Evolutionary conservation across 2,329 filamentous ascomycete species (phyloP), one percentile per base, ranked within the genome.

Genomic region (Moelleriella libera): DNA sequence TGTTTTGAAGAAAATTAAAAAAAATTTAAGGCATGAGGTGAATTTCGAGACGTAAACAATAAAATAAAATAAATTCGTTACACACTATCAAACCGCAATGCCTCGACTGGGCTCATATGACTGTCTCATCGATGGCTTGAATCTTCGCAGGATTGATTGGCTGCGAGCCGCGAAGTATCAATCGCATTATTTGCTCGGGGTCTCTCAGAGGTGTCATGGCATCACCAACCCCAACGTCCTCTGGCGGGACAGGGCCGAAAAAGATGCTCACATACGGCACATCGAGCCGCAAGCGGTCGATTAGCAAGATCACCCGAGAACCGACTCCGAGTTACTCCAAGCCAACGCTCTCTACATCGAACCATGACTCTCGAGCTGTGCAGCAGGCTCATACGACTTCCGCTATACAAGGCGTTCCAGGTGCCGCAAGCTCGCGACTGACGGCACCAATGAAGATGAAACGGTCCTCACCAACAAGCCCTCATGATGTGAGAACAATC

Each of bases 251-350:
- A 30, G 37, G 43, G 31, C 41, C 41, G 32, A 43, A 48, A 43
- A 48, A 12, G 28, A 21, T 43, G 11, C 37, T 34, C 11, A 46
- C 46, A 32, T 50, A 50, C 28, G 29, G 46, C 34, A 34, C 28
- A 3, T 42, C 46, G 32, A 45, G 43, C 10, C 49, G 46, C 30
- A 50, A 46, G 30, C 34, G 46, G 12, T 30, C 46, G 41, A 41
- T 44, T 2, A 42, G 21, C 29, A 41, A 30, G 9, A 37, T 14
- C 6, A 32, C 43, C 5, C 30, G 34, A 30, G 37, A 42, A 43
- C 11, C 32, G 10, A 34, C 45, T 7, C 21, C 34, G 32, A n/a
- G 30, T 11, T 12, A 7, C 6, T 41, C 40, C n/a, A 41, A 7
- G 14, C 14, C 40, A 21, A 14, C 11, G n/a, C 40, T 21, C 34